These are phyloP conservation scores for Nitzschia palea DNA, from an alignment of 108 stramenopile genomes.

Conservation along the genomic window DNA sequence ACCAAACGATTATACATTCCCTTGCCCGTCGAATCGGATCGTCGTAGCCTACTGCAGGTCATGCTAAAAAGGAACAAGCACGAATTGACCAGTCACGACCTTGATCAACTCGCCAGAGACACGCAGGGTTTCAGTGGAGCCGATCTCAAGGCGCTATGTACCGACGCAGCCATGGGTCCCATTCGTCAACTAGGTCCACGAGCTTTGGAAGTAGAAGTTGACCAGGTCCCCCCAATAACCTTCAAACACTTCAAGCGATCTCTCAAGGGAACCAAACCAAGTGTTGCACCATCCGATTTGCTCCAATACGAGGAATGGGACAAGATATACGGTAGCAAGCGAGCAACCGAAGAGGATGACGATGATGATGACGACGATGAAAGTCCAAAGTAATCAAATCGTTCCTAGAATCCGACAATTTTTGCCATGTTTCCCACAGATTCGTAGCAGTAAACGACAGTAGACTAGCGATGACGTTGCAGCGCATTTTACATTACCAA, in stretches of 20 bases:
- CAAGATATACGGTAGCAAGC: conserved; percentile 65
- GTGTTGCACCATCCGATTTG: conserved; percentile 86
- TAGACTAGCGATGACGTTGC: too few relatives aligned
- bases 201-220: conserved; percentile 67
- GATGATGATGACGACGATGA: conserved; percentile 45
- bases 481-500: too few relatives aligned
- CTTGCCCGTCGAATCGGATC: conserved; percentile 80
- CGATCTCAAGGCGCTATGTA: conserved; percentile 89
- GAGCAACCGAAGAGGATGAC: conserved; percentile 39
- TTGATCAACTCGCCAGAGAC: conserved; percentile 71
- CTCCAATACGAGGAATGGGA: conserved; percentile 79
- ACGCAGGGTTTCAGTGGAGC: conserved; percentile 93
- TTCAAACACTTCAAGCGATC: conserved; percentile 86
- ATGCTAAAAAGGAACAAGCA: conserved; percentile 88
- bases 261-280: conserved; percentile 75
- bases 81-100: conserved; percentile 58
- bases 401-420: too few relatives aligned
- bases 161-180: conserved; percentile 96
- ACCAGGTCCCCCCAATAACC: conserved; percentile 86
- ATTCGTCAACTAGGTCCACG: conserved; percentile 73
- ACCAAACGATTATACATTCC: conserved; percentile 95
- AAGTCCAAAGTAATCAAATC: too few relatives aligned
- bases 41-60: conserved; percentile 69
- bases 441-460: too few relatives aligned
- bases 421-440: too few relatives aligned